Evolutionary conservation across 805 yeast genomes (phyloP), one percentile per base, ranked within the genome.

Genomic region (Ogataea henricii): DNA sequence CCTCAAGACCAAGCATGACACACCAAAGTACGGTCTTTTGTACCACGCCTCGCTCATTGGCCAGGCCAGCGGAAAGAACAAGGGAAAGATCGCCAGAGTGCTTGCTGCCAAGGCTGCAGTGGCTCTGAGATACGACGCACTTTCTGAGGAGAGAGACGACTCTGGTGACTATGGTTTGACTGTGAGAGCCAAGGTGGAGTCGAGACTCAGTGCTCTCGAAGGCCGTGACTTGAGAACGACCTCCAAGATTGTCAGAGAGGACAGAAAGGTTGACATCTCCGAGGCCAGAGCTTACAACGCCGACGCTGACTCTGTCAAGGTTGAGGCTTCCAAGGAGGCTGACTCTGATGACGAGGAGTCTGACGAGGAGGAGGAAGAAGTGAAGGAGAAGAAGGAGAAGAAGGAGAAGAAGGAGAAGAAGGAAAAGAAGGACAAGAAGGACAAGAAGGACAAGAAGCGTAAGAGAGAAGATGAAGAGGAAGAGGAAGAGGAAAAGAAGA

Each of bases 91-190:
- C 68, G 98, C 99, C 49, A 86, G 99, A 77, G 96, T 94, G 59
- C 81, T 94, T 56, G 99, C 99, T 61, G 98, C 98, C 51, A 94
- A 94, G 77, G 96, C 97, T 58, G 96, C 99, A 47, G 95, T 94
- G 63, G 88, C 97, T 53, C 77, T 92, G 60, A 88, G 99, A 78
- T 92, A 87, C 70, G 99, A 94, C 75, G 96, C 97, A 26, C 77
- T 94, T 53, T 86, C 97, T 56, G 99, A 94, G 76, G 98, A 94
- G 63, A 83, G 97, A 72, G 96, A 89, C 60, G 98, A 94, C 65
- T 81, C 89, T 54, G 97, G 97, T 55, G 96, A 91, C 60, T 79
- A 91, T 63, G 99, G 99, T 65, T 77, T 89, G 59, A 86, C 84
- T 58, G 92, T 87, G 58, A 85, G 99, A 74, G 83, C 89, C 58